These are phyloP conservation scores for Gossypium laxum DNA, from an alignment of 441 rosid species.

Conservation along the genomic window DNA sequence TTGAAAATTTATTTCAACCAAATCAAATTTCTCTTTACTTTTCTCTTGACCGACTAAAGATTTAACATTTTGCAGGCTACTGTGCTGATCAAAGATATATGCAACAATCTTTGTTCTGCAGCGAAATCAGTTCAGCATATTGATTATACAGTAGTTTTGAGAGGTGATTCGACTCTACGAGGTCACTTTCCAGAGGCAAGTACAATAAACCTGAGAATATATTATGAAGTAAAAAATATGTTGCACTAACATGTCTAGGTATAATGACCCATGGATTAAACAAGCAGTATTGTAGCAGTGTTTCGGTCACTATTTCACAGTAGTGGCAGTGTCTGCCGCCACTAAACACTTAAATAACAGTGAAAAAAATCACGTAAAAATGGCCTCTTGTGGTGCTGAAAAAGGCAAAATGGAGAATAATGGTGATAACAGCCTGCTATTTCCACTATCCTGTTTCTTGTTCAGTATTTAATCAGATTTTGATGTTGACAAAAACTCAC, in stretches of 20 bases:
- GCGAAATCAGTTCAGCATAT: conserved; percentile 50
- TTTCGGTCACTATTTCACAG: not conserved
- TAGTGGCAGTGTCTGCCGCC: not conserved
- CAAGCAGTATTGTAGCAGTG: not conserved
- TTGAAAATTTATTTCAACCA: not conserved
- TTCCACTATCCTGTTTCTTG: too few species aligned
- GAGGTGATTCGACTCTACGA: conserved; percentile 96
- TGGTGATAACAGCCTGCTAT: too few species aligned
- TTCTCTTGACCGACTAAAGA: conserved; percentile 9
- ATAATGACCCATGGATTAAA: not conserved
- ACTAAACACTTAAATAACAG: not conserved
- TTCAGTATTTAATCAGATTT: too few species aligned
- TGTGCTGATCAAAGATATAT: conserved; percentile 58
- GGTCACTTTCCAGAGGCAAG: conserved; percentile 97
- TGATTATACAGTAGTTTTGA: conserved; percentile 71
- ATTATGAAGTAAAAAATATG: conserved; percentile 3
- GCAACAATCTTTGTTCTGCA: conserved; percentile 57
- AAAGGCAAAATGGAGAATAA: too few species aligned
- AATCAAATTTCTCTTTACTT: not conserved
- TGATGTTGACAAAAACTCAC: not conserved
- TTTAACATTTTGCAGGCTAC: conserved; percentile 52
- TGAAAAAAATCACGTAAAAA: not conserved
- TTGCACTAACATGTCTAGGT: conserved; percentile 9
- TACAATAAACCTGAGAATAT: conserved; percentile 12
- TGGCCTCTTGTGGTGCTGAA: not conserved